phyloP scores from a whole-genome alignment of 164 flowering plant species.

The Cinnamomum micranthum region DNA sequence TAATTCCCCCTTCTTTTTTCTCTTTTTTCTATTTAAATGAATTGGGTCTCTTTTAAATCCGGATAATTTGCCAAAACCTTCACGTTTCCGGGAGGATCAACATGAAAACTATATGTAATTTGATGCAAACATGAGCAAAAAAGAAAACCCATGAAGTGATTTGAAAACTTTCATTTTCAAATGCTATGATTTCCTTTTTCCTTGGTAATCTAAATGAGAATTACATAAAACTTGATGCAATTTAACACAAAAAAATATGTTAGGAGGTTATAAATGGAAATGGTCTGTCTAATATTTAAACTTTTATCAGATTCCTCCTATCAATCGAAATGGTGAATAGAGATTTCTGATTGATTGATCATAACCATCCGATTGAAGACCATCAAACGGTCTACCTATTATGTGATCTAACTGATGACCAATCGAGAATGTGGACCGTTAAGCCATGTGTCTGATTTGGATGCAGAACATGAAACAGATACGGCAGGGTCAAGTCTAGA shows the following conservation, averaged over 20 bases:
- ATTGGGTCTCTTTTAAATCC: too few species aligned
- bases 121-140: not conserved
- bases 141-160: not conserved
- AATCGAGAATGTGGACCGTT: not conserved
- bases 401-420: not conserved
- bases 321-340: not conserved
- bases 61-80: too few species aligned
- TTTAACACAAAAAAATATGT: not conserved
- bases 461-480: not conserved
- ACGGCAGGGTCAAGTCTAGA: not conserved
- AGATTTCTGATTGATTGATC: not conserved
- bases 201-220: not conserved
- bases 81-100: not conserved
- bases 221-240: not conserved
- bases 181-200: not conserved
- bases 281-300: not conserved
- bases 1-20: not conserved
- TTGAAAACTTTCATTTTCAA: too few species aligned
- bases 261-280: too few species aligned
- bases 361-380: too few species aligned
- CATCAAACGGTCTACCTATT: not conserved
- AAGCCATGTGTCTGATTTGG: not conserved
- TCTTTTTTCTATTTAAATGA: not conserved
- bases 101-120: too few species aligned
- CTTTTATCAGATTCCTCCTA: not conserved